These are phyloP conservation scores for Baudoinia panamericana DNA, from an alignment of 495 filamentous ascomycete genomes.

Conservation along the genomic window DNA sequence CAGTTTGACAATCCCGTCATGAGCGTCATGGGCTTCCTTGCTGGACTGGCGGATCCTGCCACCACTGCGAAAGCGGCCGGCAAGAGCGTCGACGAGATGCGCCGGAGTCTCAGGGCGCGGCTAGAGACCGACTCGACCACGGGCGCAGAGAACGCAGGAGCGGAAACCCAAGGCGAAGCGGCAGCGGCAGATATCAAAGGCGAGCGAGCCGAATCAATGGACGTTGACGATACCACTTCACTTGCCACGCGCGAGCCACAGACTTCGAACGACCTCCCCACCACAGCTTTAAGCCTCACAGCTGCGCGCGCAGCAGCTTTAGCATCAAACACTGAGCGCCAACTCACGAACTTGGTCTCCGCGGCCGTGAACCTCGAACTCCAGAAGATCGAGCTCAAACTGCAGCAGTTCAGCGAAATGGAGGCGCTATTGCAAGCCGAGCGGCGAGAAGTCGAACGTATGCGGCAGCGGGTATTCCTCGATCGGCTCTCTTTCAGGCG, in stretches of 20 bases:
- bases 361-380: constrained; percentile 57
- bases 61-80: constrained; percentile 81
- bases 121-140: constrained; percentile 45
- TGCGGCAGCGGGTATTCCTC: constrained; percentile 81
- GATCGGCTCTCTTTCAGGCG: constrained; percentile 84
- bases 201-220: constrained; percentile 44
- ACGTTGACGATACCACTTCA: constrained; percentile 40
- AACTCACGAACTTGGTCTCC: constrained; percentile 84
- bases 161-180: not conserved
- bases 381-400: constrained; percentile 40
- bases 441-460: constrained; percentile 79
- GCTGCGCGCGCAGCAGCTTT: constrained; percentile 77
- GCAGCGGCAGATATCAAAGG: constrained; percentile 7
- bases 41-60: constrained; percentile 71
- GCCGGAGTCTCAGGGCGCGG: constrained; percentile 55
- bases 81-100: constrained; percentile 71
- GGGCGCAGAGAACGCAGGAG: constrained; percentile 21
- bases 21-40: constrained; percentile 86
- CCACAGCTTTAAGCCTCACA: constrained; percentile 68
- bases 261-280: constrained; percentile 38
- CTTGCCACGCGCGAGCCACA: constrained; percentile 17
- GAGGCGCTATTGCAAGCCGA: constrained; percentile 83
- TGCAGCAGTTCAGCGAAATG: constrained; percentile 92
- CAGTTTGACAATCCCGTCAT: constrained; percentile 90
- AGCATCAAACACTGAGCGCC: constrained; percentile 87